These are phyloP conservation scores for Entophlyctis luteolus DNA, from an alignment of 192 early-diverging fungal genomes.

Conservation along the genomic window DNA sequence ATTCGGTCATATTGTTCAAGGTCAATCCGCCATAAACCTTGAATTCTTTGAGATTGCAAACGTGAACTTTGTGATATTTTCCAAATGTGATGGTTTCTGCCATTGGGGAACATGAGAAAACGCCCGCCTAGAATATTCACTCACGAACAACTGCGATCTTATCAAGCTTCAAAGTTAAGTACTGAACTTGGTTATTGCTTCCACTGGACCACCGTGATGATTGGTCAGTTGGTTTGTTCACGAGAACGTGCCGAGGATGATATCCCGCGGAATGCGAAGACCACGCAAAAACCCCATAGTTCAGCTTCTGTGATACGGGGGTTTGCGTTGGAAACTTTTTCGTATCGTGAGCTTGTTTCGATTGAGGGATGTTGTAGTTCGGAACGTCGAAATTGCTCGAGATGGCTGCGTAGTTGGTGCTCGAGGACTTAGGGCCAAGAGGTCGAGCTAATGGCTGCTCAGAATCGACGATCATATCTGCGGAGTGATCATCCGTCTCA, in stretches of 20 bases:
- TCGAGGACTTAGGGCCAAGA: too few species aligned
- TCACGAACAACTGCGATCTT: conserved; percentile 78
- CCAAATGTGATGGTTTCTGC: conserved; percentile 87
- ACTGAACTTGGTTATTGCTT: conserved; percentile 86
- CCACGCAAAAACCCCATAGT: conserved; percentile 48
- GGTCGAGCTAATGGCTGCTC: too few species aligned
- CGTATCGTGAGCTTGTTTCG: too few species aligned
- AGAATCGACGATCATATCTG: too few species aligned
- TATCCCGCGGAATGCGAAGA: conserved; percentile 82
- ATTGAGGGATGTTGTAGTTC: too few species aligned
- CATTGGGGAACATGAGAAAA: neutral
- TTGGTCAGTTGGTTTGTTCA: conserved; percentile 83
- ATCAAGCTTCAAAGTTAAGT: conserved; percentile 85
- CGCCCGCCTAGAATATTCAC: conserved; percentile 7
- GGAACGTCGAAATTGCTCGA: too few species aligned
- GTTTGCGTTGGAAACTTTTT: neutral
- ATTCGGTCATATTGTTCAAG: conserved; percentile 80
- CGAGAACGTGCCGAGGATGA: conserved; percentile 77
- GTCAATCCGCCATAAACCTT: conserved; percentile 86
- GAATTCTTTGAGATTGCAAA: conserved; percentile 97
- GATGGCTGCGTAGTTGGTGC: too few species aligned
- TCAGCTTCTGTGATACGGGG: conserved; percentile 6
- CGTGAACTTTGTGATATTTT: conserved; percentile 88
- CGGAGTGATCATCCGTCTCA: too few species aligned
- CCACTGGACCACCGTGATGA: conserved; percentile 77